Evolutionary conservation across 306 rosid species (phyloP).

Genomic region (Elaeagnus macrophylla): DNA sequence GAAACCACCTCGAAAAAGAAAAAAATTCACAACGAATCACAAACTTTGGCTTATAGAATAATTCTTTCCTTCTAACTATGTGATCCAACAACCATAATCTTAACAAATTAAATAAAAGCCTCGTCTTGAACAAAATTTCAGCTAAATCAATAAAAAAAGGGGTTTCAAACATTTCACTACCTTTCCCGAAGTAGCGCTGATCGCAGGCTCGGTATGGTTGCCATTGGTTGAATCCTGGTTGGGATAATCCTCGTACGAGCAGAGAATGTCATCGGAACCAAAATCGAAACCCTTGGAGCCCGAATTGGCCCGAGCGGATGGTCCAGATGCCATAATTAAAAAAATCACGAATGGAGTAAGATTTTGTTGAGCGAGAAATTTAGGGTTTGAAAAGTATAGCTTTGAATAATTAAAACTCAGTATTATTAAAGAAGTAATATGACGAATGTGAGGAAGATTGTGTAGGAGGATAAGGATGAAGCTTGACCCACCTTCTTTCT

Average conservation of each 20-base stretch:
- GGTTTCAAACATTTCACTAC: conserved; percentile 20
- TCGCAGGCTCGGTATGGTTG: conserved; percentile 34
- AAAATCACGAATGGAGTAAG: conserved; percentile 5
- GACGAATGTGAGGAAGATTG: no score
- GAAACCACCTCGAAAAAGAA: no score
- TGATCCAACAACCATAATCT: conserved; percentile 14
- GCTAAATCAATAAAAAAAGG: conserved; percentile 4
- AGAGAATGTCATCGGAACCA: conserved; percentile 61
- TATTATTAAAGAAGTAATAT: no score
- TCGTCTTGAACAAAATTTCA: not conserved
- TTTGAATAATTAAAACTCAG: no score
- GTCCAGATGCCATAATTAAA: conserved; percentile 74
- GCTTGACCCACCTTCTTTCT: no score
- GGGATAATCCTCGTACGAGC: conserved; percentile 47
- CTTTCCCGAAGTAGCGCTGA: conserved; percentile 36
- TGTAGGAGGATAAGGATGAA: no score
- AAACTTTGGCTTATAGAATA: not conserved
- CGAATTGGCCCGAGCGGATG: conserved; percentile 55
- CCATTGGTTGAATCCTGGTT: conserved; percentile 50
- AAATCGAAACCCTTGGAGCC: conserved; percentile 53
- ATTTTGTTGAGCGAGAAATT: not conserved
- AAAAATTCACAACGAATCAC: no score
- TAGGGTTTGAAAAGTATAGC: not conserved
- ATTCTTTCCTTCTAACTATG: not conserved
- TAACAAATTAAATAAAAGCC: not conserved